These are phyloP conservation scores for Pontederia paniculata DNA, from an alignment of 176 grass and related monocot species.

Conservation along the genomic window DNA sequence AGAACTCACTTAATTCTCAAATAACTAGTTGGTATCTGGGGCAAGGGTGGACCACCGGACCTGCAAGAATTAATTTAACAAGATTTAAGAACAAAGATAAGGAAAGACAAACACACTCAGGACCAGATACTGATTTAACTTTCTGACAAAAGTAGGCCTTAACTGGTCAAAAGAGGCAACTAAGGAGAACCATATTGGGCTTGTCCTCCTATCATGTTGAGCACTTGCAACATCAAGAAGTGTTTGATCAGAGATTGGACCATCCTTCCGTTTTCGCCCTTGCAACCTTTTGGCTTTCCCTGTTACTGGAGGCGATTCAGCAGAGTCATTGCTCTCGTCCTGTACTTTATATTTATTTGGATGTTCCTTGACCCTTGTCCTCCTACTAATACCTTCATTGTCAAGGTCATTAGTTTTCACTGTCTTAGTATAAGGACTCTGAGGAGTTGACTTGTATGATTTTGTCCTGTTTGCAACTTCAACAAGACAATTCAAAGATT, in stretches of 20 bases:
- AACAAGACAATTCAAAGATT: slow-evolving; percentile 66
- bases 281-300: slow-evolving; percentile 24
- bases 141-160: neutral
- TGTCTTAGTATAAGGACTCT: slow-evolving; percentile 31
- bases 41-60: slow-evolving; percentile 6
- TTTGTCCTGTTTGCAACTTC: slow-evolving; percentile 71
- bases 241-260: slow-evolving; percentile 18
- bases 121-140: neutral
- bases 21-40: slow-evolving; percentile 22
- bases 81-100: neutral
- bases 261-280: slow-evolving; percentile 29
- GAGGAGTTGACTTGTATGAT: slow-evolving; percentile 35
- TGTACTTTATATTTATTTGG: slow-evolving; percentile 31
- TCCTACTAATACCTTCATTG: slow-evolving; percentile 22
- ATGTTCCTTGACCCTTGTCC: slow-evolving; percentile 34
- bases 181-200: slow-evolving; percentile 67
- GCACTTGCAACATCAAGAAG: slow-evolving; percentile 22
- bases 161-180: slow-evolving; percentile 55
- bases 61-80: neutral
- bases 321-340: slow-evolving; percentile 36
- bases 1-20: slow-evolving; percentile 77
- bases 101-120: neutral
- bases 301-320: slow-evolving; percentile 18
- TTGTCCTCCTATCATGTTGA: slow-evolving; percentile 36
- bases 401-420: slow-evolving; percentile 28